Base-by-base conservation (phyloP, 352 stramenopile genomes). In the Ophiocytium majus region DNA sequence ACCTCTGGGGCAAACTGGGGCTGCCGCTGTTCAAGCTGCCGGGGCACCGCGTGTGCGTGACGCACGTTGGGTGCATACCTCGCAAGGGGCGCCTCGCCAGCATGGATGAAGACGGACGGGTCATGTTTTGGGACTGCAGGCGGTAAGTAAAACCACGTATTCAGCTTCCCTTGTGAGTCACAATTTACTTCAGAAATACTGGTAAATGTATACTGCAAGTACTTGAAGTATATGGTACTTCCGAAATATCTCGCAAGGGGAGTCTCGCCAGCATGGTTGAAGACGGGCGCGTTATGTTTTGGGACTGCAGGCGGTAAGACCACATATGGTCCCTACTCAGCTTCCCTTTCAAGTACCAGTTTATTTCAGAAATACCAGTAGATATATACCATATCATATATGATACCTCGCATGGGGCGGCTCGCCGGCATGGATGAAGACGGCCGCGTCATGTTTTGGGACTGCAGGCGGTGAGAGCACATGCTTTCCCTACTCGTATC, bases 1-100 rank as follows among this genome's bases (percentile, higher is more conserved):
- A 88, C 10, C 76, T 88, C 0, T 88, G 84, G 84, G 66, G 63
- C 0, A 82, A 86, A 10, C 84, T 88, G 10, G 79, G 80, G 0
- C 43, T 50, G 0, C 80, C 84, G 0, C 64, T 88, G 0, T 88
- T 88, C 28, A 74, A 82, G 36, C 64, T 88, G 0, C 84, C 82
- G 49, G 80, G 84, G 9, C 80, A 88, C 74, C 37, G 84, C 0
- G 10, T 50, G 82, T 33, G 31, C 82, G 33, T 81, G 10, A 76
- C 43, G 0, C 80, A 82, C 32, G 81, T 88, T 17, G 84, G 32
- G 1, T 86, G 79, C 31, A 78, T 82, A 10, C 64, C 80, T 33
- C 36, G 76, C 17, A 88, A 88, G 36, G 84, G 84, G n/a, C 76
- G 66, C 35, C 79, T 82, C 10, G 81, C 76, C 34, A 83, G 71